Evolutionary conservation across 345 rosid genomes (phyloP).

Genomic region (Citrus cavaleriei): DNA sequence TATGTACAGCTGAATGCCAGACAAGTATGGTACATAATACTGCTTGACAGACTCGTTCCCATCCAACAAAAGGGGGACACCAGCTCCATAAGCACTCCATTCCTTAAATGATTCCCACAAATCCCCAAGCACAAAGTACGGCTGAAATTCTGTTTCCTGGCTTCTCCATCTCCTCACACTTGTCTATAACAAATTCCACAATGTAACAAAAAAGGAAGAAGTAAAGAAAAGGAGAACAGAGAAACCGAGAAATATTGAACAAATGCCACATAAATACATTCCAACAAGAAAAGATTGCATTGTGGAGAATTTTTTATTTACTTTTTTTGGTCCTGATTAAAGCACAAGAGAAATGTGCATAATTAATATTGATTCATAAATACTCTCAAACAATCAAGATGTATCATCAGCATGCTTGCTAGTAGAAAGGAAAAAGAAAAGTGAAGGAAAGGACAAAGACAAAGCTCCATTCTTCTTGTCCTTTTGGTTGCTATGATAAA

Average conservation of each 20-base stretch:
- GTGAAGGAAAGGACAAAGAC: background rate
- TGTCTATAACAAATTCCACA: slow-evolving; percentile 38
- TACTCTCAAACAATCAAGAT: background rate
- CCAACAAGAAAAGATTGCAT: background rate
- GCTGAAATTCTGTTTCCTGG: slow-evolving; percentile 25
- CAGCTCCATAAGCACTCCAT: slow-evolving; percentile 97
- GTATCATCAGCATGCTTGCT: background rate
- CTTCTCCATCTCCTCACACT: slow-evolving; percentile 32
- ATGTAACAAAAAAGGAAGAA: background rate
- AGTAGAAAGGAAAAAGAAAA: background rate
- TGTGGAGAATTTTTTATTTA: background rate
- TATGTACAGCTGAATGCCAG: slow-evolving; percentile 79
- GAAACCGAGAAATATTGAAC: background rate
- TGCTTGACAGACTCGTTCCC: slow-evolving; percentile 73
- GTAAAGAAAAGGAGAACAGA: background rate
- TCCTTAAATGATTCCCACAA: slow-evolving; percentile 84
- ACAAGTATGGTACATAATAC: slow-evolving; percentile 89
- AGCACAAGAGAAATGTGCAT: background rate
- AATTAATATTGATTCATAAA: background rate
- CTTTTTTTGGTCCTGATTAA: background rate
- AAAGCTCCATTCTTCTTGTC: background rate
- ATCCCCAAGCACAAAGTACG: slow-evolving; percentile 63
- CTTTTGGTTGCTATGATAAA: background rate
- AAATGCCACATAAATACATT: background rate
- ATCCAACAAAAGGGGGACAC: slow-evolving; percentile 72